Evolutionary conservation across 352 stramenopile genomes (phyloP), one percentile per base, ranked within the genome.

Genomic region (Globisporangium camurandrum): DNA sequence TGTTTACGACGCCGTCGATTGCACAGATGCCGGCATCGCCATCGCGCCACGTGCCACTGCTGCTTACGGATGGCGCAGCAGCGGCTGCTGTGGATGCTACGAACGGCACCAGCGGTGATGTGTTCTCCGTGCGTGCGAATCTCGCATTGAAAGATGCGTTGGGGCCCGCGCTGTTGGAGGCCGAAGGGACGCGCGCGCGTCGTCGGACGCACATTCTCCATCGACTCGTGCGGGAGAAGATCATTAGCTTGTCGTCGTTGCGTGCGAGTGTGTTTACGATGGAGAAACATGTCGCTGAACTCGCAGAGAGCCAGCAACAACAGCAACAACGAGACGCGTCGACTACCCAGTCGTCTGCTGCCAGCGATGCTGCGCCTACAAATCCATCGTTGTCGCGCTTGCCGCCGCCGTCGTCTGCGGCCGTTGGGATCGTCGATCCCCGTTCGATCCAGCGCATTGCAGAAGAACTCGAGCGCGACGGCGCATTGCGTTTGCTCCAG

Each of bases 201-300:
- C 64, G 80, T 23, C 71, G 71, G 4, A 71, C 71, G 3, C 76
- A 88, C 27, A 80, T 92, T 10, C 46, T 88, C 46, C 61, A 74
- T 19, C 69, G 80, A 17, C 66, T 92, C 7, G 53, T 59, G 31
- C 46, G 65, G 2, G 80, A 92, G 45, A 86, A 87, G 46, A 83
- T 88, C 38, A 89, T 92, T 43, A 87, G 74, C 54, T 14, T 92
- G 12, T 88, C 74, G 11, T 92, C 80, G 0, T 19, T 92, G 8
- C 71, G 78, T 34, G 71, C 74, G n/a, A 92, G 80, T 40, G 69
- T 92, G 20, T 89, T 87, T 52, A 59, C 53, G 22, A 88, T 91
- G 75, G 80, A 91, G 49, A 74, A 62, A 37, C 59, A 58, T 7
- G 38, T 57, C 44, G 38, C 49, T 0, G 51, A 51, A 6, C 39